Base-by-base conservation (phyloP, 352 stramenopile genomes). In the Globisporangium canariense region DNA sequence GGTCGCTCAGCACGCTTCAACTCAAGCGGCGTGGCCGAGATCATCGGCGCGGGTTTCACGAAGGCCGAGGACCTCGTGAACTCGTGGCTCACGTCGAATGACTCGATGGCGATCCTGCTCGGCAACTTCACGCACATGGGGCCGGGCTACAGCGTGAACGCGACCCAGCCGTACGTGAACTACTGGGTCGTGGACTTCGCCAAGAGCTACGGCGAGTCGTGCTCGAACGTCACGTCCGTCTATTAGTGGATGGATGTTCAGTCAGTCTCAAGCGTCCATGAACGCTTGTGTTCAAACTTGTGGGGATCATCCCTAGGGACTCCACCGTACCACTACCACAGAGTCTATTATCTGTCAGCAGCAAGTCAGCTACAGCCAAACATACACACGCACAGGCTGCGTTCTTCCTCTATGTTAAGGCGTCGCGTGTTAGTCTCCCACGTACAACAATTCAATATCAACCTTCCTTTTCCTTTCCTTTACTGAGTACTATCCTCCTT, bases 131-230 rank as follows among this genome's bases (percentile, higher is more conserved):
- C 61, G 25, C 70, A 68, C 59, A 51, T 76, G 20, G 70, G 70
- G 1, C 62, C 60, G 14, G 70, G 70, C 28, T 73, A 66, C 60
- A 60, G 62, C 18, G 62, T 57, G 66, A 71, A 73, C n/a, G 40
- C 43, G 34, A 53, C 32, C 14, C 56, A 66, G 45, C 14, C n/a
- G 30, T 74, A 74, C 58, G 65, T 63, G 43, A 62, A 60, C 16
- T 76, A 70, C 56, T 76, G 66, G 66, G 49, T 65, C 6, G 32
- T 74, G 14, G 70, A 76, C 55, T 74, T 76, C 20, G 55, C 55
- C 4, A 14, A 32, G 5, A 20, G 54, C 34, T 30, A 49, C 16
- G 38, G 38, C 38, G 54, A 60, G 10, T 14, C 20, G 34, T 60
- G 54, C 54, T 60, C 54, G n/a, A 56, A 56, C 50, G 25, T 56